Percentiles rank a stretch among this genome's conserved stretches.
Conservation (phyloP, 1,139 yeast species). For the Debaryomycetaceae sp. region DNA sequence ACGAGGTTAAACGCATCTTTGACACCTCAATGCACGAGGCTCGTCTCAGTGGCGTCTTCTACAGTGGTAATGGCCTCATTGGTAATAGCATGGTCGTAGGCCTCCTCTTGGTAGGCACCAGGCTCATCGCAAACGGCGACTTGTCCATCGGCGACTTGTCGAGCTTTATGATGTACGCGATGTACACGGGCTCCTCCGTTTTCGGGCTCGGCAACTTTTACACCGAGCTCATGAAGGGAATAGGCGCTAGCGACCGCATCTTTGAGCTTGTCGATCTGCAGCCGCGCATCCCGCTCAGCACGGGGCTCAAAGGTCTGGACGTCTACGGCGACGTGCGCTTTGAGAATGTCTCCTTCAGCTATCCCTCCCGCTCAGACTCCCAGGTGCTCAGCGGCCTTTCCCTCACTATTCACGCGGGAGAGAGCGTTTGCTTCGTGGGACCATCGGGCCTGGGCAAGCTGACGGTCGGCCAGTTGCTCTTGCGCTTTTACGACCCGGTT, state of each 20-base stretch:
- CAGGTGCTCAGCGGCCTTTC: slow-evolving; percentile 55
- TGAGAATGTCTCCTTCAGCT: slow-evolving; percentile 57
- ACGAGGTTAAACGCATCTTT: slow-evolving; percentile 65
- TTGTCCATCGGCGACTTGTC: slow-evolving; percentile 84
- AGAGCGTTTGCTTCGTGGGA: slow-evolving; percentile 89
- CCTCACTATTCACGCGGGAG: slow-evolving; percentile 66
- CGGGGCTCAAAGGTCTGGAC: slow-evolving; percentile 37
- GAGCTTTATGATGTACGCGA: slow-evolving; percentile 88
- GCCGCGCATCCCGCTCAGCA: slow-evolving; percentile 55
- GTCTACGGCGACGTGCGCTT: slow-evolving; percentile 41
- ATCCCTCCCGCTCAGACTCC: slow-evolving; percentile 79
- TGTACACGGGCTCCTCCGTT: slow-evolving; percentile 82
- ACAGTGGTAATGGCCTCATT: slow-evolving; percentile 65
- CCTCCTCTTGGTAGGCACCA: slow-evolving; percentile 71
- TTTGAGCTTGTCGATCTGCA: slow-evolving; percentile 77
- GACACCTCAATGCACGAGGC: slow-evolving; percentile 74
- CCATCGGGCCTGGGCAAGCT: slow-evolving; percentile 96
- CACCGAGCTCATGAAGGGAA: slow-evolving; percentile 91
- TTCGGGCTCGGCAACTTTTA: slow-evolving; percentile 86
- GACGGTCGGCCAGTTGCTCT: slow-evolving; percentile 68
- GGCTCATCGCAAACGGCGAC: slow-evolving; percentile 58
- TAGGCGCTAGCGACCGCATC: slow-evolving; percentile 89
- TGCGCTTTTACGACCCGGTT: slow-evolving; percentile 73
- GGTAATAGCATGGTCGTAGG: slow-evolving; percentile 76
- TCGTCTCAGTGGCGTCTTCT: slow-evolving; percentile 61